phyloP scores from a whole-genome alignment of 2,329 filamentous ascomycete species.

The Beauveria bassiana region DNA sequence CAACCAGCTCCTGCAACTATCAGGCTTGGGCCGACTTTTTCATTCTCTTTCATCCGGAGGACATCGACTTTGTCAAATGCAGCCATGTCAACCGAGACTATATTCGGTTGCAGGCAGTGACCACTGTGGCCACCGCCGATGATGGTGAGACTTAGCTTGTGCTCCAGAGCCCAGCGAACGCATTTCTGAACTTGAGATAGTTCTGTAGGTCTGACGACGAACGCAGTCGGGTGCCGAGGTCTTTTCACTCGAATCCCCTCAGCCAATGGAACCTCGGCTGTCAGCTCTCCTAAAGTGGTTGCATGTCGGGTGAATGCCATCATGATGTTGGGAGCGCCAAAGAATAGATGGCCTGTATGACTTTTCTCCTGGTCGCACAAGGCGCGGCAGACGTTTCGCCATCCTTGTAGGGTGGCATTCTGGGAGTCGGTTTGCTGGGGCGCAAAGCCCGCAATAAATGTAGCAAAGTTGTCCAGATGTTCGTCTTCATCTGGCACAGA shows the following conservation, averaged over 20 bases:
- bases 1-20: constrained; percentile 49
- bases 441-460: constrained; percentile 42
- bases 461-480: constrained; percentile 40
- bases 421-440: constrained; percentile 24
- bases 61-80: constrained; percentile 45
- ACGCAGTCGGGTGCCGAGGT: constrained; percentile 32
- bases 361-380: constrained; percentile 32
- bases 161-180: constrained; percentile 46
- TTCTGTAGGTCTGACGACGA: constrained; percentile 37
- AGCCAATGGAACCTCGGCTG: constrained; percentile 30
- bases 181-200: constrained; percentile 45
- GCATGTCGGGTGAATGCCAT: constrained; percentile 40
- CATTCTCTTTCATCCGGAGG: constrained; percentile 18
- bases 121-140: constrained; percentile 53
- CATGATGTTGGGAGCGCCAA: constrained; percentile 44
- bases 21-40: constrained; percentile 21
- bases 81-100: constrained; percentile 51
- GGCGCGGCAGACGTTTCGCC: constrained; percentile 45
- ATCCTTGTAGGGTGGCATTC: constrained; percentile 27
- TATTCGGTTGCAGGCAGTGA: constrained; percentile 45
- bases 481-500: constrained; percentile 24
- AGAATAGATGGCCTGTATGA: constrained; percentile 33
- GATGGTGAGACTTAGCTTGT: constrained; percentile 38
- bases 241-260: constrained; percentile 38
- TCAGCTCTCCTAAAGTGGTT: constrained; percentile 34